Evolutionary conservation across 148 eudicot genomes (phyloP).

Genomic region (Camellia lanceoleosa): DNA sequence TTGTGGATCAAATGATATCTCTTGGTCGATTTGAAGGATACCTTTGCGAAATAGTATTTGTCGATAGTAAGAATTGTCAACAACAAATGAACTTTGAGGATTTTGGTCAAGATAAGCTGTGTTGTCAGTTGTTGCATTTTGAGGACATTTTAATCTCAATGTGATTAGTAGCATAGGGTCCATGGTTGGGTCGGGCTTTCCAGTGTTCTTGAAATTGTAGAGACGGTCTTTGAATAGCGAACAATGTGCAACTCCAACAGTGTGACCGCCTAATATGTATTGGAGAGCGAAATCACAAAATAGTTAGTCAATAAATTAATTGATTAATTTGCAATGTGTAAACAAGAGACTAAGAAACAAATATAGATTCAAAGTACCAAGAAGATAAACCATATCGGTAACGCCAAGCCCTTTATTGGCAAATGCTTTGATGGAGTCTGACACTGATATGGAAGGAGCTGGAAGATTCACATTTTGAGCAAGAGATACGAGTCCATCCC

Average conservation of each 20-base stretch:
- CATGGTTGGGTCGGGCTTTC: constrained; percentile 40
- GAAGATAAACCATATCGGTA: constrained; percentile 44
- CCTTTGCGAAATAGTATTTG: constrained; percentile 34
- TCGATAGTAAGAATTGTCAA: constrained; percentile 47
- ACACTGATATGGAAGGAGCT: constrained; percentile 29
- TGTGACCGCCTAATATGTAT: constrained; percentile 47
- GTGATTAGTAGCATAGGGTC: constrained; percentile 13
- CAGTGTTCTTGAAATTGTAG: constrained; percentile 38
- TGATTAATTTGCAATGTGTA: too few relatives aligned
- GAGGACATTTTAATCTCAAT: constrained; percentile 37
- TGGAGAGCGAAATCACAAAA: too few relatives aligned
- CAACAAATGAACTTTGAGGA: constrained; percentile 24
- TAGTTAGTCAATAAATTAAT: too few relatives aligned
- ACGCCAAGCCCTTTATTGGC: constrained; percentile 28
- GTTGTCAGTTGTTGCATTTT: constrained; percentile 15
- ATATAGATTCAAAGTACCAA: constrained; percentile 22
- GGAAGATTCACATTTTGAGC: constrained; percentile 44
- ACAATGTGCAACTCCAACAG: constrained; percentile 58
- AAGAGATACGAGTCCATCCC: constrained; percentile 42
- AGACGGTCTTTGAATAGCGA: constrained; percentile 37
- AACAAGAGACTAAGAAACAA: too few relatives aligned
- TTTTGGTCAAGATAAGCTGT: constrained; percentile 43
- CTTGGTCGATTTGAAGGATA: constrained; percentile 50
- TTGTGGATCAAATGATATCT: constrained; percentile 34
- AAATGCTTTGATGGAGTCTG: constrained; percentile 19